Conservation (phyloP, 352 stramenopile genomes). For the Globisporangium apiculatum region DNA sequence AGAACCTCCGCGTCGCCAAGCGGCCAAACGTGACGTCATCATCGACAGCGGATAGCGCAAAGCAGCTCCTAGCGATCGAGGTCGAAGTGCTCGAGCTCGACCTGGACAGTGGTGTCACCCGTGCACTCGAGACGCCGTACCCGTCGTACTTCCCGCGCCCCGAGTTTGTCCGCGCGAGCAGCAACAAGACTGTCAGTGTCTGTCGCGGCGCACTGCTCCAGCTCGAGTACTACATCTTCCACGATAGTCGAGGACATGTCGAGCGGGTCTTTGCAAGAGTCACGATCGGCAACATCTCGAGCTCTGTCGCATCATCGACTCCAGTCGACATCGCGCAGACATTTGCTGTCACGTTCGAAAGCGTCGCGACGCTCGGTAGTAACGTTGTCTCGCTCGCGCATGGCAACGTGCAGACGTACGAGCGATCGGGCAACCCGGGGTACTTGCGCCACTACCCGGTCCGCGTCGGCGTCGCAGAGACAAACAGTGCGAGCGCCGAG, state of each 20-base stretch:
- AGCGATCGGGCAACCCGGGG: slow-evolving; percentile 32
- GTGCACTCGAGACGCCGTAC: slow-evolving; percentile 7
- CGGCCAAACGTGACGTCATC: slow-evolving; percentile 14
- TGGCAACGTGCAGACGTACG: slow-evolving; percentile 28
- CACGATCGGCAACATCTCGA: slow-evolving; percentile 18
- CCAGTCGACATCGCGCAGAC: slow-evolving; percentile 16
- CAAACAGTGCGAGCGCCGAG: slow-evolving; percentile 3
- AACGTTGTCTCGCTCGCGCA: slow-evolving; percentile 18
- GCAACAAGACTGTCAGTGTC: neutral
- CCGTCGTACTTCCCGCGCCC: slow-evolving; percentile 20
- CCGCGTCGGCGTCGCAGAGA: slow-evolving; percentile 21
- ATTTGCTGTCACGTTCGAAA: slow-evolving; percentile 29
- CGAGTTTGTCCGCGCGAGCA: slow-evolving; percentile 4
- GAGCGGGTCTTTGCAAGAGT: slow-evolving; percentile 14
- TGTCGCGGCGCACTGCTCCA: slow-evolving; percentile 20
- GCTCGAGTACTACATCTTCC: slow-evolving; percentile 21
- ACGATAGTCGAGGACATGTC: slow-evolving; percentile 24
- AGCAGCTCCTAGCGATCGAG: slow-evolving; percentile 10
- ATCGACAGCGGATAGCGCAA: neutral
- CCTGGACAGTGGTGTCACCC: neutral
- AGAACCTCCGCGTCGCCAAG: slow-evolving; percentile 18
- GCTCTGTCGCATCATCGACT: neutral
- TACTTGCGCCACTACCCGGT: slow-evolving; percentile 27
- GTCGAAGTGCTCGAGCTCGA: slow-evolving; percentile 16
- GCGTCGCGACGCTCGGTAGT: slow-evolving; percentile 7